phyloP scores from a whole-genome alignment of 169 alveolate species.

The Eimeria acervulina region DNA sequence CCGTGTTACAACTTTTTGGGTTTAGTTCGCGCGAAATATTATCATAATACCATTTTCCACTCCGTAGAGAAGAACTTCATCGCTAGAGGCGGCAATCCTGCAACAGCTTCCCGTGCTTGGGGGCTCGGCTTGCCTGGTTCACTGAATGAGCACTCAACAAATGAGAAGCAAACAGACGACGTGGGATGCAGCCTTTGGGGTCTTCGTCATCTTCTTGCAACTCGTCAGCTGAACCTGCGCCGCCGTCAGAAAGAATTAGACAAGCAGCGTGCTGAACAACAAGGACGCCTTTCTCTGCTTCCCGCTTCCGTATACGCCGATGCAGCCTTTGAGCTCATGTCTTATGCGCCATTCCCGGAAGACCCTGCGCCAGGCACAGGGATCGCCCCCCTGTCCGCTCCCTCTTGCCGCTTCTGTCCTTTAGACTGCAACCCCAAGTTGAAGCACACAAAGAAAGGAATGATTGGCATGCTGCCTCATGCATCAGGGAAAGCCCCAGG shows the following conservation, averaged over 20 bases:
- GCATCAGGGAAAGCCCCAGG: constrained; percentile 50
- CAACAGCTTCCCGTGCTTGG: constrained; percentile 58
- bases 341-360: background rate
- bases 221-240: background rate
- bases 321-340: background rate
- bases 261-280: background rate
- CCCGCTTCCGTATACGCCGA: constrained; percentile 54
- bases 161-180: constrained; percentile 78
- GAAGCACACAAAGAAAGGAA: constrained; percentile 45
- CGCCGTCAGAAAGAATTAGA: background rate
- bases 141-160: constrained; percentile 76
- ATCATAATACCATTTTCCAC: constrained; percentile 93
- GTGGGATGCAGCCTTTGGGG: constrained; percentile 80
- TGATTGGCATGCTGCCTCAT: constrained; percentile 76
- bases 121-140: constrained; percentile 31
- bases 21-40: constrained; percentile 95
- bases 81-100: constrained; percentile 90
- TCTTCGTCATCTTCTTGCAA: constrained; percentile 26
- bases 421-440: background rate
- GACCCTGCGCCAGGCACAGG: background rate
- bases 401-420: constrained; percentile 74
- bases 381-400: background rate
- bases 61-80: constrained; percentile 94
- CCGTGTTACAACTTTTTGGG: constrained; percentile 93
- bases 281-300: background rate